Evolutionary conservation across 2,329 filamentous ascomycete species (phyloP).

Genomic region (Cordyceps javanica): DNA sequence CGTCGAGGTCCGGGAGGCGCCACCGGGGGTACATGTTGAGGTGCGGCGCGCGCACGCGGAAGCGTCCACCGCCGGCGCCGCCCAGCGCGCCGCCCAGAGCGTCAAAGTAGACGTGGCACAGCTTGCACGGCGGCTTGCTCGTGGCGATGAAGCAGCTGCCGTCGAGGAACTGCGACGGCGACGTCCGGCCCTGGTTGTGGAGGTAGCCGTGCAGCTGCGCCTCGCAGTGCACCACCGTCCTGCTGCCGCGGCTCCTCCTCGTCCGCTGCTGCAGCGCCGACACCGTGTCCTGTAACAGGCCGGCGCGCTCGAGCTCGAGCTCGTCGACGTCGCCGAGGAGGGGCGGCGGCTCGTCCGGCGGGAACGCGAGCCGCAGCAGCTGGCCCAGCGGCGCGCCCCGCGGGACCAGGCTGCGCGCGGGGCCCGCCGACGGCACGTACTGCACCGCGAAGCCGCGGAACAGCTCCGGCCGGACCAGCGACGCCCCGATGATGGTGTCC

Average conservation of each 20-base stretch:
- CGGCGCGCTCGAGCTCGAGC: slow-evolving; percentile 12
- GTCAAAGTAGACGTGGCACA: slow-evolving; percentile 28
- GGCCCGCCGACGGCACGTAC: background rate
- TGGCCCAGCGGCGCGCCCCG: background rate
- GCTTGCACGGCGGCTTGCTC: slow-evolving; percentile 30
- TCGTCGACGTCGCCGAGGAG: background rate
- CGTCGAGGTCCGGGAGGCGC: slow-evolving; percentile 24
- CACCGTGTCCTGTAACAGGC: background rate
- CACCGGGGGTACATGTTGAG: slow-evolving; percentile 29
- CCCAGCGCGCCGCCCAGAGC: background rate
- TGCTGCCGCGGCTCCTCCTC: slow-evolving; percentile 17
- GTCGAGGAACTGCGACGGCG: slow-evolving; percentile 21
- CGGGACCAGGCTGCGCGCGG: background rate
- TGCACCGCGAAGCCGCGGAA: slow-evolving; percentile 5
- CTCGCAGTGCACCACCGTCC: slow-evolving; percentile 26
- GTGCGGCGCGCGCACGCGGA: slow-evolving; percentile 22
- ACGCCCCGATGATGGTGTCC: slow-evolving; percentile 12
- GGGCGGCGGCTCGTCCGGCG: background rate
- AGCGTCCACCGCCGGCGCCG: slow-evolving; percentile 8
- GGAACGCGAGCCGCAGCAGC: background rate
- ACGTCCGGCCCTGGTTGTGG: background rate
- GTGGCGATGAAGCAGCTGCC: slow-evolving; percentile 26
- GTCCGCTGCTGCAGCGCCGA: slow-evolving; percentile 11
- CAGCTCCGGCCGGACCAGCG: slow-evolving; percentile 18
- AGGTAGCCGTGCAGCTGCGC: slow-evolving; percentile 21